Evolutionary conservation across 345 rosid species (phyloP).

Genomic region (Arabidopsis thaliana): TAIR10.1 NC_003070.9:27875001-27875500

Average conservation of each 20-base stretch:
- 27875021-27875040: neutral
- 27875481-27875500: conserved; percentile 92
- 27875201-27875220: conserved; percentile 21
- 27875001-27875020: neutral
- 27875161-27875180: conserved; percentile 39
- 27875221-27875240: neutral
- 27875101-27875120: conserved; percentile 68
- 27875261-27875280: neutral
- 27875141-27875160: conserved; percentile 53
- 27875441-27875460: conserved; percentile 10
- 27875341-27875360: conserved; percentile 56
- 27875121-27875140: conserved; percentile 58
- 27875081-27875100: conserved; percentile 76
- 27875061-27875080: conserved; percentile 65
- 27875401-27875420: neutral
- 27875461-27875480: conserved; percentile 9
- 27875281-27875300: neutral
- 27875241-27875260: neutral
- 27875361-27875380: conserved; percentile 54
- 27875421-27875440: neutral
- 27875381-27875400: neutral
- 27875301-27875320: conserved; percentile 46
- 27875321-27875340: conserved; percentile 43
- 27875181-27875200: neutral
- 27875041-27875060: conserved; percentile 60